Evolutionary conservation across 2,329 filamentous ascomycete species (phyloP).

Genomic region (Aspergillus udagawae): DNA sequence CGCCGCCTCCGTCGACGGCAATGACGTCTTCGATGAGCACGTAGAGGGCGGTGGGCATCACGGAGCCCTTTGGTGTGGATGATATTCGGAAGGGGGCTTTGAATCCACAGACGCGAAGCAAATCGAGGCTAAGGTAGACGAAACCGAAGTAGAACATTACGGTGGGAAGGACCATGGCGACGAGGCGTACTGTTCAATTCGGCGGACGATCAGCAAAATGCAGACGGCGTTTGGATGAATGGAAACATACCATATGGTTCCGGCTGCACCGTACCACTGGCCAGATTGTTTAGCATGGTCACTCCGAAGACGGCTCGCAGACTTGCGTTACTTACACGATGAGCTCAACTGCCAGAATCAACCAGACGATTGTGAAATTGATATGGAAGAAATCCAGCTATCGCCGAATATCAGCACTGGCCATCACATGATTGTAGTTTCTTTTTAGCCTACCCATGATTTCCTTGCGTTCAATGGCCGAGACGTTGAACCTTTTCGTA

Average conservation of each 20-base stretch:
- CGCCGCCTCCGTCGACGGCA: conserved; percentile 62
- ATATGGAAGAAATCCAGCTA: conserved; percentile 46
- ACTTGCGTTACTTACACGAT: conserved; percentile 34
- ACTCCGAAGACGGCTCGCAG: neutral
- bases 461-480: conserved; percentile 40
- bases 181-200: conserved; percentile 33
- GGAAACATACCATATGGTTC: conserved; percentile 36
- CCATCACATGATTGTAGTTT: neutral
- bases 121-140: conserved; percentile 39
- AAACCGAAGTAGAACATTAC: conserved; percentile 46
- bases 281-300: conserved; percentile 8
- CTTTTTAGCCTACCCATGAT: conserved; percentile 34
- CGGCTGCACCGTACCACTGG: conserved; percentile 38
- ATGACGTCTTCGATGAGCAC: conserved; percentile 66
- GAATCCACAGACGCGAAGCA: conserved; percentile 39
- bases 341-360: conserved; percentile 40
- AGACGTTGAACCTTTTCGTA: conserved; percentile 33
- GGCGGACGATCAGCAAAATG: conserved; percentile 1
- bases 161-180: conserved; percentile 43
- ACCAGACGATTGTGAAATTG: conserved; percentile 44
- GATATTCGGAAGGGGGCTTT: conserved; percentile 60
- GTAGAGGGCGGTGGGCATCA: conserved; percentile 58
- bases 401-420: conserved; percentile 2
- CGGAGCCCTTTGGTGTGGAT: conserved; percentile 57
- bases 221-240: neutral